Evolutionary conservation across 2,329 filamentous ascomycete genomes (phyloP).

Genomic region (Xylaria sp.): DNA sequence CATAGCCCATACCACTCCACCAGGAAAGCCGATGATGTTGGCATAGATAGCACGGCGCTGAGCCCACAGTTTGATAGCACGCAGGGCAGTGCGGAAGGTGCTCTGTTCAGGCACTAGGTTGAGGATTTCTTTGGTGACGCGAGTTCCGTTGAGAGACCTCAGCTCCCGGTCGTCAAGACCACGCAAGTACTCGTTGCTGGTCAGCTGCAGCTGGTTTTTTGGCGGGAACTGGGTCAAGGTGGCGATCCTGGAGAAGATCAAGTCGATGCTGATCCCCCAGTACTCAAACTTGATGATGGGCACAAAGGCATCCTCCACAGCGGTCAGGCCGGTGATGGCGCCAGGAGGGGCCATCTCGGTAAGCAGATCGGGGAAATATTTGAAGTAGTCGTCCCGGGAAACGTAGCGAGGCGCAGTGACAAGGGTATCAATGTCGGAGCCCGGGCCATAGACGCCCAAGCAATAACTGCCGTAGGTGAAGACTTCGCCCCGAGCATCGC

Average conservation of each 20-base stretch:
- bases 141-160: conserved; percentile 90
- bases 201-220: conserved; percentile 76
- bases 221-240: conserved; percentile 75
- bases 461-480: conserved; percentile 98
- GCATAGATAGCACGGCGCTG: conserved; percentile 92
- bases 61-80: conserved; percentile 97
- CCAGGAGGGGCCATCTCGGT: conserved; percentile 78
- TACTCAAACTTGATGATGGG: conserved; percentile 98
- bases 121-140: conserved; percentile 93
- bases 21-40: conserved; percentile 96
- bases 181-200: conserved; percentile 84
- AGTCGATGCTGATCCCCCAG: conserved; percentile 89
- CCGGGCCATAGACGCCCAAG: conserved; percentile 91
- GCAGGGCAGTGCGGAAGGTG: conserved; percentile 87
- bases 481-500: conserved; percentile 88
- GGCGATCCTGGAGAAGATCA: conserved; percentile 85
- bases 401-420: conserved; percentile 93
- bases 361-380: conserved; percentile 84
- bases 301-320: conserved; percentile 90
- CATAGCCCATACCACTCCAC: conserved; percentile 98
- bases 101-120: conserved; percentile 88
- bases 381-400: conserved; percentile 89
- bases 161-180: conserved; percentile 89
- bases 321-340: conserved; percentile 85
- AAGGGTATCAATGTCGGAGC: conserved; percentile 97